Base-by-base conservation (phyloP, 768 basidiomycete species). In the Russula dissimulans region DNA sequence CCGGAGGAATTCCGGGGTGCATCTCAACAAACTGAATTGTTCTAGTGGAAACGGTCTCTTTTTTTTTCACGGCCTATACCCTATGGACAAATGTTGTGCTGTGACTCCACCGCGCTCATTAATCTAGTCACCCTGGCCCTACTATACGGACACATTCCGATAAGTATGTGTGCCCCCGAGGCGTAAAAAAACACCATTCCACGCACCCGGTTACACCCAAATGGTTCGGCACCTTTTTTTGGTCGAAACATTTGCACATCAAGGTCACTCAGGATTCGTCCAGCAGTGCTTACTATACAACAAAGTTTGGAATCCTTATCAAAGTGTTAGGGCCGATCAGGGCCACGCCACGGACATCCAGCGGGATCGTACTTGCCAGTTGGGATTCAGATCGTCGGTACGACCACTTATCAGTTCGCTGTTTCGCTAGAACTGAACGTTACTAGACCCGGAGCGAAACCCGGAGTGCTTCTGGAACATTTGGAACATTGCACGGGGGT, bases 231-330 rank as follows among this genome's bases (percentile, higher is more conserved):
- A 29, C 50, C 36, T 26, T n/a, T 49, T 49, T 29, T 18, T 12
- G 38, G 22, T 34, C 41, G 39, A 39, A 44, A 12, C n/a, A n/a
- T n/a, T 56, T 50, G 22, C 29, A 12, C 54, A 34, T n/a, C 36
- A n/a, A 38, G 59, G 50, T 9, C 17, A 14, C 14, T n/a, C 11
- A 12, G 49, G 58, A 59, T 54, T 59, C 52, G 52, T 22, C 42
- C 18, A 0, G 22, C 0, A 29, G 42, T 18, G 43, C 43, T 61
- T 61, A 51, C 56, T 26, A 26, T 26, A 11, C 36, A 56, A 51
- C 36, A 61, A 46, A 36, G 60, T 56, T 60, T 11, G 22, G 8
- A 47, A 36, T 17, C 9, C 59, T 60, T 56, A 60, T 60, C 59
- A 60, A 45, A 41, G 26, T 50, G 43, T 55, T 39, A 55, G 38